Conservation (phyloP, 805 yeast genomes). For the Lipomyces sp. region DNA sequence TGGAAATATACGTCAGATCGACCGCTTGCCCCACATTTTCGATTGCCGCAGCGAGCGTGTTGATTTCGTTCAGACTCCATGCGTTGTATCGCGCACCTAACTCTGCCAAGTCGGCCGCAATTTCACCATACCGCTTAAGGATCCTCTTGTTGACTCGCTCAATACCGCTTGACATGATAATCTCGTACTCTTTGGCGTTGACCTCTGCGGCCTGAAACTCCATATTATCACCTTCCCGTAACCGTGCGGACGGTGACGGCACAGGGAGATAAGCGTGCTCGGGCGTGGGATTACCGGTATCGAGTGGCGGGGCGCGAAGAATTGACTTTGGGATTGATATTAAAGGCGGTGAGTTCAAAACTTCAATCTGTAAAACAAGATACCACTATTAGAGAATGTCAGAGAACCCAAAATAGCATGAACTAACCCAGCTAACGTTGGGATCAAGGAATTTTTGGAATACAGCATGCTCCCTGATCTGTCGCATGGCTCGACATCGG, state of each 20-base stretch:
- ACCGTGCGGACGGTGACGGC: constrained; percentile 54
- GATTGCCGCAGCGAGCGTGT: constrained; percentile 56
- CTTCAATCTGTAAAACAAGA: constrained; percentile 55
- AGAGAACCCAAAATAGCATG: not conserved
- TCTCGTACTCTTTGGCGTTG: constrained; percentile 54
- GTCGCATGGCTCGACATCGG: constrained; percentile 65
- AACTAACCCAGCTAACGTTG: constrained; percentile 66
- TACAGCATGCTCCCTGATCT: constrained; percentile 62
- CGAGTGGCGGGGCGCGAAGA: constrained; percentile 64
- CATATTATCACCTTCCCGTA: constrained; percentile 47
- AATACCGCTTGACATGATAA: constrained; percentile 53
- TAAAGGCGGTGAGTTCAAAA: constrained; percentile 60
- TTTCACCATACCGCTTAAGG: constrained; percentile 59
- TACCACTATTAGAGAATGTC: not conserved
- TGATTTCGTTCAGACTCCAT: constrained; percentile 56
- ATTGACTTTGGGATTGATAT: constrained; percentile 57
- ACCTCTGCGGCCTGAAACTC: constrained; percentile 52
- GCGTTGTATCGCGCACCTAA: constrained; percentile 74
- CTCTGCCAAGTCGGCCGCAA: constrained; percentile 71
- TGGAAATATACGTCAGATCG: constrained; percentile 63
- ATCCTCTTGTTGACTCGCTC: constrained; percentile 64
- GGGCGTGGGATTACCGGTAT: constrained; percentile 61
- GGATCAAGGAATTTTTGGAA: constrained; percentile 85
- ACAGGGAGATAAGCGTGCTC: constrained; percentile 67
- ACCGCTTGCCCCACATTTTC: constrained; percentile 87